phyloP scores from a whole-genome alignment of 129 eudicot genomes.

The Centrapalus pauciflorus region DNA sequence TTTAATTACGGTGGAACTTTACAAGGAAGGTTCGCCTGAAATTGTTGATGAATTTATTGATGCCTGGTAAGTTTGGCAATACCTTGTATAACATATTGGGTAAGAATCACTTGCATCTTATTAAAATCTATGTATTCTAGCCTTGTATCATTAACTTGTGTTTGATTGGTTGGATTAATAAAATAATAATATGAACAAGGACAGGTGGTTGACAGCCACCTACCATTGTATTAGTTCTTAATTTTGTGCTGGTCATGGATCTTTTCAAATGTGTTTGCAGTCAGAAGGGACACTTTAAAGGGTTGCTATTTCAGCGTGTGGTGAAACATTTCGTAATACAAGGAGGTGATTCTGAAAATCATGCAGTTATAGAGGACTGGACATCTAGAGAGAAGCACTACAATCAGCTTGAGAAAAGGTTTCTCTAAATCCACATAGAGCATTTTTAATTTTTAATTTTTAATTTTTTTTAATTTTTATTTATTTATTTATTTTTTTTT shows the following conservation, averaged over 20 bases:
- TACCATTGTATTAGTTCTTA: background rate
- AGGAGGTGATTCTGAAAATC: slow-evolving; percentile 63
- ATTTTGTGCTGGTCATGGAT: background rate
- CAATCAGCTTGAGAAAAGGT: slow-evolving; percentile 88
- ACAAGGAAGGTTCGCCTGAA: slow-evolving; percentile 92
- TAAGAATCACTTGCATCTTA: background rate
- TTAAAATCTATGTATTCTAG: background rate
- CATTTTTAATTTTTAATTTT: no score
- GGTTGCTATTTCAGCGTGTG: slow-evolving; percentile 86
- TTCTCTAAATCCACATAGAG: background rate
- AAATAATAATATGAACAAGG: no score
- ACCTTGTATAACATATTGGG: background rate
- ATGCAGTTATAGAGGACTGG: slow-evolving; percentile 83
- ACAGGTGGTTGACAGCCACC: background rate
- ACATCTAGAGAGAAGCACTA: slow-evolving; percentile 83
- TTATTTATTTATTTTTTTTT: no score
- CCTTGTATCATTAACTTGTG: background rate
- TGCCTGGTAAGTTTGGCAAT: slow-evolving; percentile 50
- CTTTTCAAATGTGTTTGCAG: slow-evolving; percentile 41
- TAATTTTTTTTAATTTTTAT: no score
- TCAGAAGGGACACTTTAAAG: slow-evolving; percentile 77
- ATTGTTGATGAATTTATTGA: slow-evolving; percentile 75
- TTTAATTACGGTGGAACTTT: slow-evolving; percentile 71
- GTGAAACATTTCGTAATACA: slow-evolving; percentile 90
- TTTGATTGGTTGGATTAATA: background rate